Conservation (phyloP, 1,139 yeast species). For the Saccharomyces hybrid region DNA sequence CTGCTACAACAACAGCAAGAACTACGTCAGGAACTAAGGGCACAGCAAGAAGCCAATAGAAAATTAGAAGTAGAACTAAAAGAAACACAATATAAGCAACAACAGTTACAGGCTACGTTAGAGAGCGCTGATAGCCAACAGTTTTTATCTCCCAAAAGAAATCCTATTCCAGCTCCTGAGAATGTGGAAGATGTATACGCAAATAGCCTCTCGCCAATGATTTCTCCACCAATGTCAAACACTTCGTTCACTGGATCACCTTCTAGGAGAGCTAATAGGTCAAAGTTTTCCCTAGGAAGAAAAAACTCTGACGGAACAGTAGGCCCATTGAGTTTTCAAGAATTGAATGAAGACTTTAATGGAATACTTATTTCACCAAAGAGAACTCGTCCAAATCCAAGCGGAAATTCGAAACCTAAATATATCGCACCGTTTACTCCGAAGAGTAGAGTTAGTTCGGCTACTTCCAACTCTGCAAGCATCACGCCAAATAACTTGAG, state of each 20-base stretch:
- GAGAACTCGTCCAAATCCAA: neutral
- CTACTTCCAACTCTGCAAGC: neutral
- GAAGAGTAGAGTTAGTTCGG: slow-evolving; percentile 2
- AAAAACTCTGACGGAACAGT: neutral
- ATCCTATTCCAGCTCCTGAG: neutral
- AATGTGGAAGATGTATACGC: neutral
- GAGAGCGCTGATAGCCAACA: neutral
- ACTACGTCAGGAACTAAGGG: slow-evolving; percentile 12
- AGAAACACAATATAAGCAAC: slow-evolving; percentile 11
- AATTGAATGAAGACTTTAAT: neutral
- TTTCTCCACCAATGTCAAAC: slow-evolving; percentile 4
- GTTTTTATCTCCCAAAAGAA: neutral
- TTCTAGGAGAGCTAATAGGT: slow-evolving; percentile 4
- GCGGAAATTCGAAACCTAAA: neutral
- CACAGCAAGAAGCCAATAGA: slow-evolving; percentile 14
- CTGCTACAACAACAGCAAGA: slow-evolving; percentile 13
- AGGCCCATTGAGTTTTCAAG: neutral
- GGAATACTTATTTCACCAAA: neutral
- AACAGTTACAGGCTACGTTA: slow-evolving; percentile 10
- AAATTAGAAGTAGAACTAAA: slow-evolving; percentile 12
- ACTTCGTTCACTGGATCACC: slow-evolving; percentile 8
- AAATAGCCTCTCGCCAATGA: slow-evolving; percentile 5
- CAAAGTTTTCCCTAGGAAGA: slow-evolving; percentile 4
- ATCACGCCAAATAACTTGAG: neutral
- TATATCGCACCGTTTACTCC: slow-evolving; percentile 2